These are phyloP conservation scores for Aquilaria sinensis DNA, from an alignment of 345 rosid genomes.

Conservation along the genomic window DNA sequence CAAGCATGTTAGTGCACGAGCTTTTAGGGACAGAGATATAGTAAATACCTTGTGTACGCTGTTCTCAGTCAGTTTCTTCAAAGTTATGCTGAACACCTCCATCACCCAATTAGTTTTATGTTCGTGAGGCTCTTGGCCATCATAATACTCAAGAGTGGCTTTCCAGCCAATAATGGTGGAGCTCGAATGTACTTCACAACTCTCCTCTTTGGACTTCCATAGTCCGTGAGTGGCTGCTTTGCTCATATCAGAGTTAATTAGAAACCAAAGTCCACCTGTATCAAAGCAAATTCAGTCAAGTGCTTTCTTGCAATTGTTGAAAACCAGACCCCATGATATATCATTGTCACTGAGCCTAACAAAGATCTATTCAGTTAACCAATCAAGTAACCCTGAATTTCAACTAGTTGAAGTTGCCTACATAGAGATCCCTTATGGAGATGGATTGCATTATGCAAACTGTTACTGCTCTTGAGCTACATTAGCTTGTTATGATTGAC, in stretches of 20 bases:
- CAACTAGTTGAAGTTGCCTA: neutral
- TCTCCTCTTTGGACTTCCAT: slow-evolving; percentile 40
- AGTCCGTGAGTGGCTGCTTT: slow-evolving; percentile 16
- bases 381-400: no score
- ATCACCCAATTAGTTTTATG: slow-evolving; percentile 35
- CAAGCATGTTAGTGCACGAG: neutral
- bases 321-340: neutral
- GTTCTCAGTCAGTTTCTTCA: slow-evolving; percentile 19
- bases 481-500: no score
- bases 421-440: neutral
- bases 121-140: slow-evolving; percentile 25
- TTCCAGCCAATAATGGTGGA: slow-evolving; percentile 38
- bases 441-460: neutral
- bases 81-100: slow-evolving; percentile 31
- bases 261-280: slow-evolving; percentile 37
- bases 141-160: slow-evolving; percentile 28
- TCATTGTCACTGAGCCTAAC: neutral
- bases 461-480: neutral
- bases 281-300: neutral
- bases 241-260: slow-evolving; percentile 18
- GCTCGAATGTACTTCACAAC: slow-evolving; percentile 25
- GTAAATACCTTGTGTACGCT: slow-evolving; percentile 26
- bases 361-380: neutral
- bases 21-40: neutral
- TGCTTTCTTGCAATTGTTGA: neutral